Base-by-base conservation (phyloP, 1,284 basidiomycete species). In the Cerioporus squamosus region DNA sequence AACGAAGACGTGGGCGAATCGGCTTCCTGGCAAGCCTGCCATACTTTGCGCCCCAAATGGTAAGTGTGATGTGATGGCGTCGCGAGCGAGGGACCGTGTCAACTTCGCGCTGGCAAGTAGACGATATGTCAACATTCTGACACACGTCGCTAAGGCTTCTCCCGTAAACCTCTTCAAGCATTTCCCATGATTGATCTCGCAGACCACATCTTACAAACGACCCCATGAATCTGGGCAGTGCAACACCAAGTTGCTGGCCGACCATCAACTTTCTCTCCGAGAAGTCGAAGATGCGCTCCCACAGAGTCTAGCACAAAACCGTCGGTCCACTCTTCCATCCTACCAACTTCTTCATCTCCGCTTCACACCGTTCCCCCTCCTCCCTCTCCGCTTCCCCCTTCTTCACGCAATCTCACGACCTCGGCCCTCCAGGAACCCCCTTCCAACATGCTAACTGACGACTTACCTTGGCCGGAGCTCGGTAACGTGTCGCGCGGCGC, bases 381-480 rank as follows among this genome's bases (percentile, higher is more conserved):
- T 49, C 38, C 47, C 61, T 40, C 54, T 55, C 51, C 53, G 55
- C 23, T 52, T 55, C 57, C 29, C 55, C 57, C 48, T 24, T 33
- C 51, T 51, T 51, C 55, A 50, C 50, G 38, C 53, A 54, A 52
- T 22, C 46, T 51, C 51, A 39, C 56, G 53, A 51, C 49, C 49
- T 33, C 51, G 57, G 57, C 46, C 42, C 52, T 51, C 46, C 18
- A 51, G 48, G 36, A 29, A 44, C 38, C 54, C 55, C 45, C 49
- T 45, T 36, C 53, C 36, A 51, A 44, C 73, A 90, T 78, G 82
- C 81, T 83, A 59, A 70, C 73, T 60, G 90, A 91, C 77, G 89
- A 91, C 79, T 79, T 91, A 51, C 90, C 89, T 31, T 91, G 89
- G 89, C 90, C 90, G 62, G 89, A 91, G 74, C 79, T 91, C 63